Evolutionary conservation across 495 filamentous ascomycete species (phyloP), one percentile per base, ranked within the genome.

Genomic region (Trichoderma gamsii): DNA sequence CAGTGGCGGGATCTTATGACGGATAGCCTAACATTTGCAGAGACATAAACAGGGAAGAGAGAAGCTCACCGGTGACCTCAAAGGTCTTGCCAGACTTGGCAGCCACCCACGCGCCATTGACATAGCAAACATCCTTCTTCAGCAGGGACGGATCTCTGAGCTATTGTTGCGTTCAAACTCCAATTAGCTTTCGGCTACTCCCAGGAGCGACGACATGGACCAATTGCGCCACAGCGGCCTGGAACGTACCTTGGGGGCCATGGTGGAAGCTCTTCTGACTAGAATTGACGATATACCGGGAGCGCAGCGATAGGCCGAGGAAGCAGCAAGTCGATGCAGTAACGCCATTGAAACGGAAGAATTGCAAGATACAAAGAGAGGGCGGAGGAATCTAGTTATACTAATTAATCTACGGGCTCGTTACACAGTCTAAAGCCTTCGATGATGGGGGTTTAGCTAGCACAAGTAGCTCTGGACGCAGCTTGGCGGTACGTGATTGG

Each of bases 81-180:
- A 97, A 97, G 25, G 90, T 93, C 77, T 92, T 86, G 61, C 88
- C 88, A 1, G 90, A 92, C 70, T 84, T 81, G 49, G 91, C 87
- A 66, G 81, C 83, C 63, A 95, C 82, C 89, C 90, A 97, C 80
- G 92, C 86, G 72, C 91, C 91, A 77, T 96, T 92, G 71, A 97
- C 87, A 73, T 93, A 97, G 70, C 85, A 87, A 70, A 92, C 90
- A 69, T 90, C 79, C 46, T 85, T 79, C 76, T 92, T 93, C 73
- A 96, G 86, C 29, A 97, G 85, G 4, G 90, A 91, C 35, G 85
- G 84, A 72, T 96, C 92, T 79, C 89, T 92, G 73, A 97, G 86
- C 91, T 91, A 70, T 69, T 69, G 67, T 38, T 67, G 67, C n/a
- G 27, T 66, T 32, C 21, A 5, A 64, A 0, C 29, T 18, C 35